Conservation (phyloP, 768 basidiomycete genomes). For the Rubroboletus pulcherrimus region DNA sequence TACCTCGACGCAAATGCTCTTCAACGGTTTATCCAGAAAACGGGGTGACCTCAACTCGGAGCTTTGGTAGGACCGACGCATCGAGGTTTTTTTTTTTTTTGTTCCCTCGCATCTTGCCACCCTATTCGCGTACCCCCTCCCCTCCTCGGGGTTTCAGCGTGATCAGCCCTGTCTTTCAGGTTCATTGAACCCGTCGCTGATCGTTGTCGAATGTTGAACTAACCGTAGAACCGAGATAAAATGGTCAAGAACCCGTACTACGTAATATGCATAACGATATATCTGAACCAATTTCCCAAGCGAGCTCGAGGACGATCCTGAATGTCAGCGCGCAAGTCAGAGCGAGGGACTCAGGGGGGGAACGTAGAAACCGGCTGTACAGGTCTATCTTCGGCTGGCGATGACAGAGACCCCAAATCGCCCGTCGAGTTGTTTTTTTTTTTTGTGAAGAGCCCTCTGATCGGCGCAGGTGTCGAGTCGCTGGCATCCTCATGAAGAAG, state of each 20-base stretch:
- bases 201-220: neutral
- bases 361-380: too few relatives aligned
- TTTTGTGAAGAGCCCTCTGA: too few relatives aligned
- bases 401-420: too few relatives aligned
- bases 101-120: neutral
- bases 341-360: neutral
- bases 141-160: constrained; percentile 3
- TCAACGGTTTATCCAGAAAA: neutral
- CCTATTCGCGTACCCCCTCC: too few relatives aligned
- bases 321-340: neutral
- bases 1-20: neutral
- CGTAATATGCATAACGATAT: neutral
- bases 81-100: neutral
- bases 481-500: too few relatives aligned
- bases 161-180: constrained; percentile 1
- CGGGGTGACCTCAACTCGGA: neutral
- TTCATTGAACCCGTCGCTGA: neutral
- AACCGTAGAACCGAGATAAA: constrained; percentile 6
- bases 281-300: neutral
- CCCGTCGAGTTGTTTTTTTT: too few relatives aligned
- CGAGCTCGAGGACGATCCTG: neutral
- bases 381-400: too few relatives aligned
- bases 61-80: neutral
- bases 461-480: too few relatives aligned
- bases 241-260: neutral